Base-by-base conservation (phyloP, 2,329 filamentous ascomycete species). In the Beauveria brongniartii region DNA sequence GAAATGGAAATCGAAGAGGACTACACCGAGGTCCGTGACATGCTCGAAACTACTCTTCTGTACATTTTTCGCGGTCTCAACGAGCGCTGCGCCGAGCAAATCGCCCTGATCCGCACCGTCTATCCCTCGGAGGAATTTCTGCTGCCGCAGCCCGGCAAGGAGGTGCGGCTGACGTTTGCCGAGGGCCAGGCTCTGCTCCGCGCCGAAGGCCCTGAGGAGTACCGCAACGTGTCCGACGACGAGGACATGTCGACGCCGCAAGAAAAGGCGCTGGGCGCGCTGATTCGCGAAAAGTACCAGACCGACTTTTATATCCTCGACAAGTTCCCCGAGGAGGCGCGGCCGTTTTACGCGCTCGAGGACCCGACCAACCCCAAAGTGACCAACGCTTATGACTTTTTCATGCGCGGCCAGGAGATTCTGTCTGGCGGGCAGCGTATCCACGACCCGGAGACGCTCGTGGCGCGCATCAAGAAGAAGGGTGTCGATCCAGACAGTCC, bases 231-330 rank as follows among this genome's bases (percentile, higher is more conserved):
- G 40, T 78, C 77, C 41, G 89, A 93, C 71, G 85, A 89, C 64
- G 90, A 93, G 70, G 90, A 94, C 69, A 86, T 93, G 79, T 83
- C 77, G 70, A 94, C 90, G 0, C 86, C 90, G 0, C 88, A 93
- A 70, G 90, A 94, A 74, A 92, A 92, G 77, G 90, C 88, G n/a
- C 86, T 97, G 9, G 94, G 94, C 62, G 87, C 86, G 28, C 81
- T 97, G 53, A 85, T 97, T 66, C 88, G 90, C 61, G 82, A 90
- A 68, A 97, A 96, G 77, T 96, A 89, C 82, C 84, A 89, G 72
- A 94, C 92, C 63, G 94, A 99, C 78, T 97, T 97, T 78, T 97
- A 96, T 78, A 88, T 95, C 24, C 83, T 99, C 64, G 93, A 97
- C 80, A 94, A 97, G 77, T 99, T 96, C 81, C 94, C 94, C 50